phyloP scores from a whole-genome alignment of 2,329 filamentous ascomycete species.

The Fusarium sulawesiense region DNA sequence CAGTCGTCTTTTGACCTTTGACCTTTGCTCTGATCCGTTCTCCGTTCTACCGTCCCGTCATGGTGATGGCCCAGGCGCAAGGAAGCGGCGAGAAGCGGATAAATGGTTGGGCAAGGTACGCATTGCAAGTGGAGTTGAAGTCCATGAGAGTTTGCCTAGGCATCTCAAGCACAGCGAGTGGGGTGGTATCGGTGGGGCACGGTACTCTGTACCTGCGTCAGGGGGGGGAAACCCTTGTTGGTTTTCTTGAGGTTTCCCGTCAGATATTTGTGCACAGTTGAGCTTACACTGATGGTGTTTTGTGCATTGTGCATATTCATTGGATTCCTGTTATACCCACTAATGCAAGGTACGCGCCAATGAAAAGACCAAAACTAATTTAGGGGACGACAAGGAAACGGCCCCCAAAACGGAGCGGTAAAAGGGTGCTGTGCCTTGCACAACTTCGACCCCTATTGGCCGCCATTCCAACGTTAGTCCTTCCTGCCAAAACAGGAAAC shows the following conservation, averaged over 20 bases:
- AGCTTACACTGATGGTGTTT: constrained; percentile 16
- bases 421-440: constrained; percentile 26
- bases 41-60: neutral
- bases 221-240: constrained; percentile 26
- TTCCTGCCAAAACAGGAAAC: constrained; percentile 36
- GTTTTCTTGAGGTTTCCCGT: constrained; percentile 5
- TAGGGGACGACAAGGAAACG: constrained; percentile 27
- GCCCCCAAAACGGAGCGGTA: constrained; percentile 40
- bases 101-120: constrained; percentile 24
- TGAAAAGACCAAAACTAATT: constrained; percentile 13
- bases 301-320: constrained; percentile 17
- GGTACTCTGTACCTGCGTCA: constrained; percentile 34
- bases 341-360: constrained; percentile 48
- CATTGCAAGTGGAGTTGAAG: constrained; percentile 32
- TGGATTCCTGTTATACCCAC: constrained; percentile 18
- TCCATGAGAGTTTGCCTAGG: constrained; percentile 34
- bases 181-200: constrained; percentile 34
- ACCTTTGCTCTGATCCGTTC: neutral
- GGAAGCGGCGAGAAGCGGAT: constrained; percentile 42
- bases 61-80: constrained; percentile 43
- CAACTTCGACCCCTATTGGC: constrained; percentile 27
- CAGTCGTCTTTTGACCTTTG: constrained; percentile 14
- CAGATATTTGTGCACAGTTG: constrained; percentile 13
- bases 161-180: constrained; percentile 7
- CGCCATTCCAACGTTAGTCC: constrained; percentile 6